Conservation (phyloP, 768 basidiomycete genomes). For the Termitomyces sp. region DNA sequence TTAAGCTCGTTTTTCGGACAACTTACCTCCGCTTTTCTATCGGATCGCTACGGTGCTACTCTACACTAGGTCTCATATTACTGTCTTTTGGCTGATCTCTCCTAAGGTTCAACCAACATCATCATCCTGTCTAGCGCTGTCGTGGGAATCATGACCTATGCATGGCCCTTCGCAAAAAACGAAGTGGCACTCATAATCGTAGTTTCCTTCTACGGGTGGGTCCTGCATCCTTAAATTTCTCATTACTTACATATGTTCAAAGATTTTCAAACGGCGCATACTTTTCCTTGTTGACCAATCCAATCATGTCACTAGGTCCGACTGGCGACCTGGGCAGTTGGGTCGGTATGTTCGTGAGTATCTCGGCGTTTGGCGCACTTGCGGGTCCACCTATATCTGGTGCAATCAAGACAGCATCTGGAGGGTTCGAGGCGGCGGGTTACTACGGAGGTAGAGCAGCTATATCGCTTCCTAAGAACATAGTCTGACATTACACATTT, state of each 20-base stretch:
- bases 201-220: constrained; percentile 58
- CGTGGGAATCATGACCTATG: constrained; percentile 55
- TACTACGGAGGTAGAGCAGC: constrained; percentile 13
- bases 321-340: constrained; percentile 58
- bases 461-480: neutral
- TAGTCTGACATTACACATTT: neutral
- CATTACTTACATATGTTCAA: neutral
- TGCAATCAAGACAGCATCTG: too few relatives aligned
- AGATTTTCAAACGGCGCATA: constrained; percentile 62
- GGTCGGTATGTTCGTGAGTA: constrained; percentile 57
- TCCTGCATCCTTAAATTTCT: neutral
- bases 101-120: constrained; percentile 56
- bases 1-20: constrained; percentile 60
- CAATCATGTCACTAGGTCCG: constrained; percentile 57
- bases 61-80: neutral
- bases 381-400: constrained; percentile 73
- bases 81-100: neutral
- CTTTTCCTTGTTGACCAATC: constrained; percentile 48
- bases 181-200: constrained; percentile 43
- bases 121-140: constrained; percentile 58
- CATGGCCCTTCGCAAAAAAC: constrained; percentile 60
- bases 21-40: constrained; percentile 34
- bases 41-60: constrained; percentile 21
- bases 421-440: too few relatives aligned
- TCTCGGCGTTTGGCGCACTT: constrained; percentile 56